Base-by-base conservation (phyloP, 345 rosid species). In the Moricandia moricandioides region DNA sequence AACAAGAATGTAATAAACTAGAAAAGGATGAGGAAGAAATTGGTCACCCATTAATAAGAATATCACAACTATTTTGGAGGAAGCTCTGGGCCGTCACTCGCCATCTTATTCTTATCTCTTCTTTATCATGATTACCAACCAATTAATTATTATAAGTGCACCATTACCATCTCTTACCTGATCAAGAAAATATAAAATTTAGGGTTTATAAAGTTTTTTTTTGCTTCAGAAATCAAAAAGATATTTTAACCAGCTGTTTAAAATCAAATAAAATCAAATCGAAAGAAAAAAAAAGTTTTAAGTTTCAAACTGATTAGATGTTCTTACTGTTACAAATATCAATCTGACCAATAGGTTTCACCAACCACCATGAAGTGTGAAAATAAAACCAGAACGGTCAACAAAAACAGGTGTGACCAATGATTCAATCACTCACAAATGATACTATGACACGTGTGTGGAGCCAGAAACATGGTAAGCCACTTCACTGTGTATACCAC, bases 21-120 rank as follows among this genome's bases (percentile, higher is more conserved):
- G 21, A 63, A 51, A 62, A 54, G 10, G 63, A 10, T 54, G 61
- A 43, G 49, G 65, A 76, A 29, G 66, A 76, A 76, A 30, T 64
- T 40, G 80, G 61, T 65, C 61, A 77, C 59, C 69, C 66, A 77
- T 77, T 70, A 70, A 64, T 77, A 77, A 77, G 54, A 70, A 70
- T 77, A 77, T 70, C 80, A 57, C 75, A 70, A 55, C 54, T 57
- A 43, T 63, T 69, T 69, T 63, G 59, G 59, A 69, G 69, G 30
- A 70, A 27, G 39, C 64, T 8, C 12, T 61, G 30, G 5, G 69
- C 63, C 71, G 65, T 58, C 79, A 47, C 69, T 64, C 69, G 12
- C 45, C 66, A 64, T 58, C 67, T 70, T 54, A 62, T 62, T 68
- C 79, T 76, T 70, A 77, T 77, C 76, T 65, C 76, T 70, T 75